phyloP scores from a whole-genome alignment of 2,329 filamentous ascomycete genomes.

The Microsporum audouinii region DNA sequence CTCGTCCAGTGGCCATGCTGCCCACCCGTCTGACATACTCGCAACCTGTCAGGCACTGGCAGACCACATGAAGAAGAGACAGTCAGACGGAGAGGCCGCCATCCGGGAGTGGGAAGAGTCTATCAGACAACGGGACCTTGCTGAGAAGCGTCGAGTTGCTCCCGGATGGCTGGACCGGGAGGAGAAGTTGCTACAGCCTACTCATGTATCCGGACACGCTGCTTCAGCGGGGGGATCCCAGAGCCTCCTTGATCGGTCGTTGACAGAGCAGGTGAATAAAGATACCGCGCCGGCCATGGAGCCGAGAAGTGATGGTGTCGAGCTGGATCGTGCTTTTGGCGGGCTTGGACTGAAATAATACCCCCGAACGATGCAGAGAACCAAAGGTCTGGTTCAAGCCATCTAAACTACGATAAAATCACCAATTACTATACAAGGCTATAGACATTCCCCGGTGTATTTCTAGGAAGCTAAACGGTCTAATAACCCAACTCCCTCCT shows the following conservation, averaged over 20 bases:
- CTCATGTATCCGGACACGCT: constrained; percentile 13
- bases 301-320: constrained; percentile 39
- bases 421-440: too few relatives aligned
- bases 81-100: constrained; percentile 55
- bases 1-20: constrained; percentile 66
- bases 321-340: constrained; percentile 45
- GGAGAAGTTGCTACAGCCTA: constrained; percentile 48
- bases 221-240: constrained; percentile 13
- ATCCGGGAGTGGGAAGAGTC: constrained; percentile 59
- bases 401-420: background rate
- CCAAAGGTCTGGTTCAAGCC: background rate
- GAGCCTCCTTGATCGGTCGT: constrained; percentile 31
- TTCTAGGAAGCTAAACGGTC: too few relatives aligned
- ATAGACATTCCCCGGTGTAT: too few relatives aligned
- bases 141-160: constrained; percentile 52
- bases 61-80: constrained; percentile 59
- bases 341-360: constrained; percentile 35
- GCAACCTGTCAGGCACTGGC: constrained; percentile 68
- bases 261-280: constrained; percentile 21
- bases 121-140: constrained; percentile 47
- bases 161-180: constrained; percentile 55
- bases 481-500: too few relatives aligned
- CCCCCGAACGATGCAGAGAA: background rate
- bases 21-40: constrained; percentile 77
- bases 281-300: constrained; percentile 29